Percentiles rank a stretch among this genome's conserved stretches.
Evolutionary conservation across 441 rosid genomes (phyloP).

Genomic region (Populus hybrid): DNA sequence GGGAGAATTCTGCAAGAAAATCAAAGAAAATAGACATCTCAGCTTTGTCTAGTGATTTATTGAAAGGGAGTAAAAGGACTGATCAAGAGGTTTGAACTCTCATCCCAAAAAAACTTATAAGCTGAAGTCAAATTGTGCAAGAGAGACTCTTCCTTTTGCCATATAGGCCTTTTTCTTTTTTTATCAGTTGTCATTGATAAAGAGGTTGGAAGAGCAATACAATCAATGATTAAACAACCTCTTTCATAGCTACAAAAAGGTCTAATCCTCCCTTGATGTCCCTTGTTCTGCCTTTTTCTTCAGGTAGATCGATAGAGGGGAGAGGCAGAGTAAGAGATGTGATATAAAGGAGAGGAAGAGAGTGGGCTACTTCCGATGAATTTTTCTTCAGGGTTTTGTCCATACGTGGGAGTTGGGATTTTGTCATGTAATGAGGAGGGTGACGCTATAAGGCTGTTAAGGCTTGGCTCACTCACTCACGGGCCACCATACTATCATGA

Average conservation of each 20-base stretch:
- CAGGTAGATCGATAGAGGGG: background rate
- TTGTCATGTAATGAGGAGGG: slow-evolving; percentile 35
- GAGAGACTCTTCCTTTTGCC: slow-evolving; percentile 17
- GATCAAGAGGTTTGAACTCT: slow-evolving; percentile 31
- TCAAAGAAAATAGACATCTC: slow-evolving; percentile 47
- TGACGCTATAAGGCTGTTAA: slow-evolving; percentile 35
- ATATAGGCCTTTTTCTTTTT: background rate
- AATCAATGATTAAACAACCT: no score
- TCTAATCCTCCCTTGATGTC: background rate
- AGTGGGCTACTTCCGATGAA: slow-evolving; percentile 22
- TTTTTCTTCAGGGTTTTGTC: slow-evolving; percentile 45
- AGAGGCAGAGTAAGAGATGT: background rate
- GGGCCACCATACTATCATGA: slow-evolving; percentile 34
- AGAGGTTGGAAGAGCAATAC: no score
- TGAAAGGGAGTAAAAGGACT: slow-evolving; percentile 31
- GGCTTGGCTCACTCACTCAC: slow-evolving; percentile 41
- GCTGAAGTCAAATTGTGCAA: slow-evolving; percentile 33
- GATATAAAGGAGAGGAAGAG: slow-evolving; percentile 10
- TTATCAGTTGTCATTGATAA: no score
- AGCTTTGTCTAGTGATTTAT: slow-evolving; percentile 44
- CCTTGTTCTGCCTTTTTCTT: slow-evolving; percentile 6
- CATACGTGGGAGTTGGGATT: slow-evolving; percentile 42
- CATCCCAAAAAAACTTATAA: slow-evolving; percentile 20
- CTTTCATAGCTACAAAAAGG: no score
- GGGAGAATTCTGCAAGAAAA: slow-evolving; percentile 37